A percentile compares a stretch with the other conserved stretches of the same genome.
Evolutionary conservation across 805 yeast genomes (phyloP).

Genomic region (Priceomyces haplophilus): DNA sequence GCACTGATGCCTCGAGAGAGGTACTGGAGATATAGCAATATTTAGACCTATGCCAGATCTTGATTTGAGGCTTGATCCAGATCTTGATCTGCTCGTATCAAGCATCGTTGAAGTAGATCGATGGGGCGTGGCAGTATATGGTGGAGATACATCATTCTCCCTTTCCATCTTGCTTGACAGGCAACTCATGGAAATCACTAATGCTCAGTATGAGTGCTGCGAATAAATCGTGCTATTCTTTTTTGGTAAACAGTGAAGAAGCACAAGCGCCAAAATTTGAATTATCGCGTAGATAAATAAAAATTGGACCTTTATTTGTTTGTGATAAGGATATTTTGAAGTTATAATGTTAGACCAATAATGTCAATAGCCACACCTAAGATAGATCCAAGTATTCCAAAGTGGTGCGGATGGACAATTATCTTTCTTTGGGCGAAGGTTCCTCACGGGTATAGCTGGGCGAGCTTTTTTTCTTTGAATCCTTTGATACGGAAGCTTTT

Average conservation of each 20-base stretch:
- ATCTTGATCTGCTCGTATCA: background rate
- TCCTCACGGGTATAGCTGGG: constrained; percentile 24
- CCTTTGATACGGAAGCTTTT: constrained; percentile 23
- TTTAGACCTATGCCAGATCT: constrained; percentile 29
- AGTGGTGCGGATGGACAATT: constrained; percentile 28
- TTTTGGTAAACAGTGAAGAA: background rate
- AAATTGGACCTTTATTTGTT: background rate
- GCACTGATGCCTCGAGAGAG: background rate
- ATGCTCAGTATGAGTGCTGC: background rate
- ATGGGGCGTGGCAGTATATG: background rate
- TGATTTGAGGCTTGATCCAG: constrained; percentile 16
- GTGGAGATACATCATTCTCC: background rate
- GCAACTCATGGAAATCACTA: background rate
- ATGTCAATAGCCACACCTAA: background rate
- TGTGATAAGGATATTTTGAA: background rate
- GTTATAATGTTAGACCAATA: background rate
- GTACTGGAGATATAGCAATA: constrained; percentile 22
- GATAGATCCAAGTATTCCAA: constrained; percentile 11
- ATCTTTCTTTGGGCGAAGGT: constrained; percentile 22
- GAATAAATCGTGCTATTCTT: background rate
- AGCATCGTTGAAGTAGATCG: background rate
- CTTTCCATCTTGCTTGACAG: background rate
- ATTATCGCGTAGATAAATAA: background rate
- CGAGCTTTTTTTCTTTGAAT: constrained; percentile 32
- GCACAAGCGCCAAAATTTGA: background rate